Evolutionary conservation across 805 yeast genomes (phyloP).

Genomic region (Candida verbasci): DNA sequence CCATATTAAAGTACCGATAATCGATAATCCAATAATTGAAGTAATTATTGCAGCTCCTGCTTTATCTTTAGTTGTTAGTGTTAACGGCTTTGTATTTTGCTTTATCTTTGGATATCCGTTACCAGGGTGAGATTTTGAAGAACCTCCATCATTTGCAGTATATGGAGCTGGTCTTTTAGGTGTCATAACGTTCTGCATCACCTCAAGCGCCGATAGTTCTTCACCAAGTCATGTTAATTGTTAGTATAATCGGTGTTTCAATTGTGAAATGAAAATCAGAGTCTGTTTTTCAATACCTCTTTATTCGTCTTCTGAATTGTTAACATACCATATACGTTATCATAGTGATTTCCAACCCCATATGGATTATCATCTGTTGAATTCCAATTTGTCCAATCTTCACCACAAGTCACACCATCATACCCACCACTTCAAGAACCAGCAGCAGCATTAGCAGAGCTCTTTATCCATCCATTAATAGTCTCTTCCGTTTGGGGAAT

Average conservation of each 20-base stretch:
- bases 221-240: no score
- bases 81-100: slow-evolving; percentile 37
- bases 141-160: slow-evolving; percentile 62
- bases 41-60: slow-evolving; percentile 92
- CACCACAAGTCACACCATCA: slow-evolving; percentile 75
- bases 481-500: slow-evolving; percentile 54
- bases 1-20: slow-evolving; percentile 44
- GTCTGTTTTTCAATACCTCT: no score
- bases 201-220: slow-evolving; percentile 71
- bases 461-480: slow-evolving; percentile 41
- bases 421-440: slow-evolving; percentile 67
- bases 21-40: slow-evolving; percentile 53
- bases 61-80: slow-evolving; percentile 50
- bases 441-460: slow-evolving; percentile 56
- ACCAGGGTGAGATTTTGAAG: slow-evolving; percentile 60
- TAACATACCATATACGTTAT: slow-evolving; percentile 61
- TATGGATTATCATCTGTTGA: slow-evolving; percentile 57
- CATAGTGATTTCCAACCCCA: slow-evolving; percentile 68
- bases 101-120: slow-evolving; percentile 55
- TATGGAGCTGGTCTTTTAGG: slow-evolving; percentile 52
- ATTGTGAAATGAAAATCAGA: no score
- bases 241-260: no score
- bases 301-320: no score
- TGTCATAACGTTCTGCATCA: slow-evolving; percentile 45
- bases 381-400: slow-evolving; percentile 50